A percentile compares a stretch with the other conserved stretches of the same genome.
These are phyloP conservation scores for Neurospora crassa DNA, from an alignment of 2,329 filamentous ascomycete genomes.

Conservation along the genomic window DNA sequence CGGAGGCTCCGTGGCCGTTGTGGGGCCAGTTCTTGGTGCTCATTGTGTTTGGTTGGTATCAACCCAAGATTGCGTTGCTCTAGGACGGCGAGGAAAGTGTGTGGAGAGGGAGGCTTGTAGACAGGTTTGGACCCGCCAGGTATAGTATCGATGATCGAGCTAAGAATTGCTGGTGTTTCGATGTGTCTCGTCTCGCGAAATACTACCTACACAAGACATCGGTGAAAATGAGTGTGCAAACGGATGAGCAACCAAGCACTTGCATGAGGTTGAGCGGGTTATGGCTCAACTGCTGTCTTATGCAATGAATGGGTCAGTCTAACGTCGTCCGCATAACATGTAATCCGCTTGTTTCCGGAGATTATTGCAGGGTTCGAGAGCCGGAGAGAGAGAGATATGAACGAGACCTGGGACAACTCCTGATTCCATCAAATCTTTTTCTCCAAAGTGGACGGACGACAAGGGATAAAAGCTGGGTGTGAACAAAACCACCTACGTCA, in stretches of 20 bases:
- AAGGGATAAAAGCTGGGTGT: background rate
- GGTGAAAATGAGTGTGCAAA: background rate
- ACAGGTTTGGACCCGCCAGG: background rate
- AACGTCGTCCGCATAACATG: background rate
- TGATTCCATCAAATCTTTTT: background rate
- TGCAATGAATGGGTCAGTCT: background rate
- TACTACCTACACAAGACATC: background rate
- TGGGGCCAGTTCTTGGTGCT: conserved; percentile 6
- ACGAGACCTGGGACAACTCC: background rate
- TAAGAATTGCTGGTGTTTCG: background rate
- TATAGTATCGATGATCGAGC: background rate
- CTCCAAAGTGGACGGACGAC: background rate
- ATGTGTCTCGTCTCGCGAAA: background rate
- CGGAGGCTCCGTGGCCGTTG: background rate
- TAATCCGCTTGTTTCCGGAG: background rate
- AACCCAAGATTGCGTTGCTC: background rate
- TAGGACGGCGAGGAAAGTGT: background rate
- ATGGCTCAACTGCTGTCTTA: background rate
- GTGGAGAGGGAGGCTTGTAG: background rate
- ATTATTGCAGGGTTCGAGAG: background rate
- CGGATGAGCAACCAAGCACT: background rate
- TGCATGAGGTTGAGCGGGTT: background rate
- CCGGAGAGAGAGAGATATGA: background rate
- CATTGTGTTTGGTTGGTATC: background rate
- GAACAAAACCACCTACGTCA: background rate